Conservation (phyloP, 306 rosid genomes). For the Argentina anserina region DNA sequence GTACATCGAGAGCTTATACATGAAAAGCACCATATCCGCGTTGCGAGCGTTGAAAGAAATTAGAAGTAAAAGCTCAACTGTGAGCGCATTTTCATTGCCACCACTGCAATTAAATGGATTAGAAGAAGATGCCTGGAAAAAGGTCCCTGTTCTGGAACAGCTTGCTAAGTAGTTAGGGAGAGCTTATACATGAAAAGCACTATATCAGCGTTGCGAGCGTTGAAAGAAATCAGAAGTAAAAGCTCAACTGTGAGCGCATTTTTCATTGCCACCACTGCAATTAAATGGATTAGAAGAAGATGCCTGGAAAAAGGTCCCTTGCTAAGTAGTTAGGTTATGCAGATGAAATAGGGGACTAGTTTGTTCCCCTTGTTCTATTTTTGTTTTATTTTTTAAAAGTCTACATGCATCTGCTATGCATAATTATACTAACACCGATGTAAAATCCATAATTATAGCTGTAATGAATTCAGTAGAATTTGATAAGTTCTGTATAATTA, state of each 20-base stretch:
- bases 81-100: slow-evolving; percentile 11
- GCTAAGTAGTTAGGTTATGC: slow-evolving; percentile 18
- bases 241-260: slow-evolving; percentile 10
- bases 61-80: slow-evolving; percentile 2
- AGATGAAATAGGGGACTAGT: slow-evolving; percentile 37
- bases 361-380: background rate
- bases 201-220: background rate
- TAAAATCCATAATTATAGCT: slow-evolving; percentile 44
- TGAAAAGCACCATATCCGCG: background rate
- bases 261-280: slow-evolving; percentile 11
- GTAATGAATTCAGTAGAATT: slow-evolving; percentile 38
- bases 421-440: slow-evolving; percentile 49
- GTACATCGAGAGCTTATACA: slow-evolving; percentile 9
- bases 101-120: slow-evolving; percentile 6
- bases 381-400: slow-evolving; percentile 1
- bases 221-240: slow-evolving; percentile 1
- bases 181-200: slow-evolving; percentile 12
- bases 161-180: slow-evolving; percentile 28
- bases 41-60: slow-evolving; percentile 8
- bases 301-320: slow-evolving; percentile 30
- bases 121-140: slow-evolving; percentile 28
- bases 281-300: slow-evolving; percentile 12
- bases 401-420: slow-evolving; percentile 34
- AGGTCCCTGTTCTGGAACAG: slow-evolving; percentile 33
- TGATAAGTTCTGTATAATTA: slow-evolving; percentile 41